Percentiles rank a stretch among this genome's conserved stretches.
Conservation (phyloP, 306 rosid genomes). For the Lathyrus oleraceus region DNA sequence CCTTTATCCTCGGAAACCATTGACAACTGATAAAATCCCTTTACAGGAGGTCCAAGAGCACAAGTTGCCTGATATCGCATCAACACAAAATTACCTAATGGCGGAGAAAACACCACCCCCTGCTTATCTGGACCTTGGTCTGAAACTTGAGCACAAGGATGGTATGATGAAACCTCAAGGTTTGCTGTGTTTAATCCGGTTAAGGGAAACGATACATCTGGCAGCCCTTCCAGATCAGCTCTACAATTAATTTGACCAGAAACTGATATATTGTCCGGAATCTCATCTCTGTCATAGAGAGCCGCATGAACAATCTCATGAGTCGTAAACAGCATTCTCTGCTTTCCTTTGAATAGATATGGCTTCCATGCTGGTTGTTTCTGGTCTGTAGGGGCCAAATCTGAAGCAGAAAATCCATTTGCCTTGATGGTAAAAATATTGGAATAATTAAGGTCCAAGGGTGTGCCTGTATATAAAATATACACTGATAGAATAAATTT, state of each 20-base stretch:
- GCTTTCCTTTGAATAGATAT: conserved; percentile 85
- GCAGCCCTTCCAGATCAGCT: conserved; percentile 91
- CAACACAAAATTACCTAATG: conserved; percentile 85
- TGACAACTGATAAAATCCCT: conserved; percentile 91
- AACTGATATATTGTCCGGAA: conserved; percentile 79
- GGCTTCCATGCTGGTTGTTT: conserved; percentile 99
- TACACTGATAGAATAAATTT: conserved; percentile 31
- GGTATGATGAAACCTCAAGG: conserved; percentile 75
- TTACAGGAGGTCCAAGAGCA: conserved; percentile 79
- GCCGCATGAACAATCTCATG: conserved; percentile 87
- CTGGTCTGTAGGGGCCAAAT: conserved; percentile 77
- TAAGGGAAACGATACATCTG: conserved; percentile 92
- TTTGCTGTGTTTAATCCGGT: conserved; percentile 55
- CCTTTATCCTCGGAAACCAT: conserved; percentile 99
- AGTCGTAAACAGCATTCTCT: conserved; percentile 70
- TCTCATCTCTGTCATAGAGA: conserved; percentile 88
- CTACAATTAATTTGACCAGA: conserved; percentile 93
- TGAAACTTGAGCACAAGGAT: conserved; percentile 87
- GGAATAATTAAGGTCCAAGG: conserved; percentile 86
- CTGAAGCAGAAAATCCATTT: conserved; percentile 83
- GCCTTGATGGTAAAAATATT: conserved; percentile 67
- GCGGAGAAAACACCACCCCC: conserved; percentile 90
- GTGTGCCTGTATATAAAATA: conserved; percentile 63
- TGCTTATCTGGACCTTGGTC: conserved; percentile 85
- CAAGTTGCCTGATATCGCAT: conserved; percentile 80